phyloP scores from a whole-genome alignment of 495 filamentous ascomycete genomes.

The Penicillium bovifimosum region DNA sequence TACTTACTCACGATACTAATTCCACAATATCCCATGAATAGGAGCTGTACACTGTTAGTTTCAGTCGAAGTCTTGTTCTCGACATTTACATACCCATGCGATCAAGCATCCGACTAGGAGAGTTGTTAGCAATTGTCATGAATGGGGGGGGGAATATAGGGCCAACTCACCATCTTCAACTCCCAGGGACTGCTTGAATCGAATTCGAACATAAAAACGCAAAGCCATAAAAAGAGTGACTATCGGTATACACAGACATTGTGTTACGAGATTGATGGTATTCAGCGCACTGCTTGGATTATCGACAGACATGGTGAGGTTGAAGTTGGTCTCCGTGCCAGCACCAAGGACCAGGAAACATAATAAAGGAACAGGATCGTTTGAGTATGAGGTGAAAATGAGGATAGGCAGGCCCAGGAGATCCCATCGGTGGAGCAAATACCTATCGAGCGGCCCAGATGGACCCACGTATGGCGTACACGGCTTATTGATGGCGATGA shows the following conservation, averaged over 20 bases:
- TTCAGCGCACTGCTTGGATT: conserved; percentile 32
- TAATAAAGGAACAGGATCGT: conserved; percentile 4
- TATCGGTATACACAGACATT: conserved; percentile 43
- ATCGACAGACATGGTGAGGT: conserved; percentile 21
- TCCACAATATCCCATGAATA: conserved; percentile 39
- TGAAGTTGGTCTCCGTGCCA: conserved; percentile 2
- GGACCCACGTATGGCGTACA: background rate
- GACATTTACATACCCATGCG: conserved; percentile 30
- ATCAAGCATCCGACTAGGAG: conserved; percentile 25
- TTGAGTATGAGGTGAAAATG: conserved; percentile 2
- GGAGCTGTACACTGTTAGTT: conserved; percentile 11
- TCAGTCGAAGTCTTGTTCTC: background rate
- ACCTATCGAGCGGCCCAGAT: background rate
- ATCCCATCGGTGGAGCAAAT: background rate
- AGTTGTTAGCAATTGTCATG: conserved; percentile 9
- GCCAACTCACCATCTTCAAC: conserved; percentile 39
- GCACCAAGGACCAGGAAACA: background rate
- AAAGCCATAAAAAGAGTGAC: conserved; percentile 33
- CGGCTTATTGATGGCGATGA: background rate
- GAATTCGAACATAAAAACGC: conserved; percentile 34
- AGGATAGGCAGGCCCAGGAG: conserved; percentile 1
- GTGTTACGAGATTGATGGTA: conserved; percentile 39
- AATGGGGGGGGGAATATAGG: background rate
- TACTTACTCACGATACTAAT: conserved; percentile 32
- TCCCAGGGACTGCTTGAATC: conserved; percentile 31